Evolutionary conservation across 2,329 filamentous ascomycete genomes (phyloP).

Genomic region (Bipolaris oryzae): DNA sequence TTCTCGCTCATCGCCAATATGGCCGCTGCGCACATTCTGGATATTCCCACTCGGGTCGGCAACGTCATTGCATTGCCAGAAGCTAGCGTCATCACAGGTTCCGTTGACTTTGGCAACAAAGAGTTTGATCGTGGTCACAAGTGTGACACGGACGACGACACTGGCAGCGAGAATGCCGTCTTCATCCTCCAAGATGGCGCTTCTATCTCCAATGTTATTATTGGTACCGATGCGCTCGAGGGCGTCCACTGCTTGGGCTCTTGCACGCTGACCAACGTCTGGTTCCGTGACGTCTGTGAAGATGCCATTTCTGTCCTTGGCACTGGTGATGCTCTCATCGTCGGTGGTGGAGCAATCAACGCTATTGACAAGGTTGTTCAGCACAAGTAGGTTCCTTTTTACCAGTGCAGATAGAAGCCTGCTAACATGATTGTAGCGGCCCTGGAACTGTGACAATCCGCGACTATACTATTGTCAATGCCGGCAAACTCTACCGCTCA

Average conservation of each 20-base stretch:
- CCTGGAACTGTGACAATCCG: conserved; percentile 11
- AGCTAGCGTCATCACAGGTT: conserved; percentile 31
- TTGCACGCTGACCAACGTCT: conserved; percentile 51
- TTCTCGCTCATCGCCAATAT: conserved; percentile 32
- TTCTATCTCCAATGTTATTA: conserved; percentile 60
- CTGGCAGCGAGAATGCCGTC: conserved; percentile 50
- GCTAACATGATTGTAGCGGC: background rate
- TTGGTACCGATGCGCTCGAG: conserved; percentile 57
- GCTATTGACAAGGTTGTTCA: conserved; percentile 48
- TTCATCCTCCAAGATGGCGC: conserved; percentile 59
- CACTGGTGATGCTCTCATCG: conserved; percentile 40
- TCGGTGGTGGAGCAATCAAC: conserved; percentile 42
- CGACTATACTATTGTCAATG: conserved; percentile 51
- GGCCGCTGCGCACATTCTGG: conserved; percentile 39
- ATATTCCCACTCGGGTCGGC: conserved; percentile 41
- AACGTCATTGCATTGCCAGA: conserved; percentile 36
- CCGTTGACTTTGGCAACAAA: conserved; percentile 25
- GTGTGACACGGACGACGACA: conserved; percentile 32
- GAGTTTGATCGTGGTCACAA: conserved; percentile 31
- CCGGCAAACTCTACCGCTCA: conserved; percentile 58
- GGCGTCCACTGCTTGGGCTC: conserved; percentile 58
- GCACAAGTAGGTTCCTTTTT: conserved; percentile 40
- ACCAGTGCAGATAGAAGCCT: background rate
- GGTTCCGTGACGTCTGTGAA: conserved; percentile 44
- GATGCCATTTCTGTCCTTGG: conserved; percentile 39